phyloP scores from a whole-genome alignment of 257 asterid species.

The Prunella vulgaris region DNA sequence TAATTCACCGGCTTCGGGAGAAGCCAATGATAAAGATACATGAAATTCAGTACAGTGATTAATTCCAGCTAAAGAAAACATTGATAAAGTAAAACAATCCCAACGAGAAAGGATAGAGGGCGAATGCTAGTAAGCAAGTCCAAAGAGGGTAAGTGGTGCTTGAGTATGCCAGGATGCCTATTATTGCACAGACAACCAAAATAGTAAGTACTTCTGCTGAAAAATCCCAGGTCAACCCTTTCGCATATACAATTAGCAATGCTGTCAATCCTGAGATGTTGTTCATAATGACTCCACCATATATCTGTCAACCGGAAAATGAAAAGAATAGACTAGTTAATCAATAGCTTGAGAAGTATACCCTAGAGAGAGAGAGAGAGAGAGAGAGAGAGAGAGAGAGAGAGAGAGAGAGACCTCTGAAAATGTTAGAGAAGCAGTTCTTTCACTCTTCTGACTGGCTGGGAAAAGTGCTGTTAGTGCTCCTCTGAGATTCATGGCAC shows the following conservation, averaged over 20 bases:
- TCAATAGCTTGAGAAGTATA: neutral
- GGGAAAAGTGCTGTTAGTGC: conserved; percentile 45
- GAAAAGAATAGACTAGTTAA: neutral
- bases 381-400: conserved; percentile 16
- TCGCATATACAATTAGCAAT: conserved; percentile 45
- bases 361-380: neutral
- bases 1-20: too few relatives aligned
- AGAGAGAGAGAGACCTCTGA: conserved; percentile 47
- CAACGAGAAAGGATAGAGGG: conserved; percentile 48
- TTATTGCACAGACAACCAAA: conserved; percentile 35
- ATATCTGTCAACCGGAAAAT: conserved; percentile 32
- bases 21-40: neutral
- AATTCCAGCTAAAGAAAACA: conserved; percentile 32
- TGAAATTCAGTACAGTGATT: neutral
- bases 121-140: conserved; percentile 48
- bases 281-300: conserved; percentile 60
- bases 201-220: conserved; percentile 57
- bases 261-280: conserved; percentile 49
- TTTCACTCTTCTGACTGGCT: conserved; percentile 45
- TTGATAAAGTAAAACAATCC: conserved; percentile 40
- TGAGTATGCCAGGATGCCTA: conserved; percentile 41
- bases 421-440: conserved; percentile 61
- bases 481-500: conserved; percentile 49
- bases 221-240: conserved; percentile 55
- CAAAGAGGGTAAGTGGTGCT: conserved; percentile 41